A percentile compares a stretch with the other conserved stretches of the same genome.
These are phyloP conservation scores for Mucor piriformis DNA, from an alignment of 371 early-diverging fungal species.

Conservation along the genomic window DNA sequence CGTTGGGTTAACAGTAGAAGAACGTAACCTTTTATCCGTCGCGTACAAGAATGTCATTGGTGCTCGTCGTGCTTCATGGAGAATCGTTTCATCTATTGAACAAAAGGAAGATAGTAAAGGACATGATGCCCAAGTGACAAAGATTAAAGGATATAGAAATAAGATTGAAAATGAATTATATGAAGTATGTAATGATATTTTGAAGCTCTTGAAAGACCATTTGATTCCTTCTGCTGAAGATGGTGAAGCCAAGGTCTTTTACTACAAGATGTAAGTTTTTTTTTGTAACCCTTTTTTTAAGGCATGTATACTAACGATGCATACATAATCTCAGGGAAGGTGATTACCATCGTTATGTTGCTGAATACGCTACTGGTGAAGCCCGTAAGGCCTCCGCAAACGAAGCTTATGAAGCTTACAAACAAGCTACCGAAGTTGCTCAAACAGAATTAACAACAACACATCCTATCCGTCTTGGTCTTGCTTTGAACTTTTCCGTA, in stretches of 20 bases:
- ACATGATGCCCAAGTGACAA: slow-evolving; percentile 78
- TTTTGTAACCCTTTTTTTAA: background rate
- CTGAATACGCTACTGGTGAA: slow-evolving; percentile 93
- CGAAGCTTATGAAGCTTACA: slow-evolving; percentile 94
- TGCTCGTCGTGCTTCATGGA: slow-evolving; percentile 98
- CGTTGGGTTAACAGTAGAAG: slow-evolving; percentile 90
- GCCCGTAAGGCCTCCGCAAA: slow-evolving; percentile 85
- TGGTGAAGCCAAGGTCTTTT: slow-evolving; percentile 98
- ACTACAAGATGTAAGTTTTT: slow-evolving; percentile 94
- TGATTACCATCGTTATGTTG: slow-evolving; percentile 99
- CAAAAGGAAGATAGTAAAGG: slow-evolving; percentile 97
- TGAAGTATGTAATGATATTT: slow-evolving; percentile 95
- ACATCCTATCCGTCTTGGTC: slow-evolving; percentile 98
- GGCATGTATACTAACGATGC: background rate
- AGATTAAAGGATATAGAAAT: slow-evolving; percentile 89
- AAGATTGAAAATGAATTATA: slow-evolving; percentile 94
- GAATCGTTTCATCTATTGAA: slow-evolving; percentile 97
- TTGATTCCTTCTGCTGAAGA: slow-evolving; percentile 85
- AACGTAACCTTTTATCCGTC: slow-evolving; percentile 98
- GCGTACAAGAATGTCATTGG: slow-evolving; percentile 99
- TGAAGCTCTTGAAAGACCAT: slow-evolving; percentile 87
- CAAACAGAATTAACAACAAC: slow-evolving; percentile 92
- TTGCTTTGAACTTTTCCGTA: slow-evolving; percentile 99
- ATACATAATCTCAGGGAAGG: slow-evolving; percentile 76
- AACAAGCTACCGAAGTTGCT: slow-evolving; percentile 94